These are phyloP conservation scores for Psophocarpus tetragonolobus DNA, from an alignment of 306 rosid species.

Conservation along the genomic window DNA sequence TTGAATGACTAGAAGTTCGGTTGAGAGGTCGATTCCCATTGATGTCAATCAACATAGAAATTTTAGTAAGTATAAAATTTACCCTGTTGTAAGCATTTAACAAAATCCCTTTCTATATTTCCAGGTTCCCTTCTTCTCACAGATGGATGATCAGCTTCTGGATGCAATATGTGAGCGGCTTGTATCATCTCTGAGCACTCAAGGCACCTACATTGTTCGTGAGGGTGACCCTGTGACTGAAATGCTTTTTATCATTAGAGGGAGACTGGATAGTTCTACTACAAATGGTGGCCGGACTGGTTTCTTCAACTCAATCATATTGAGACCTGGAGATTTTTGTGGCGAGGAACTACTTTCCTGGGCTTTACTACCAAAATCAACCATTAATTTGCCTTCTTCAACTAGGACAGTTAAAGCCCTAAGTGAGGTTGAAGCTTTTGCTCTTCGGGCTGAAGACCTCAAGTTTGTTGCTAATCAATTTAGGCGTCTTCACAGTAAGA, in stretches of 20 bases:
- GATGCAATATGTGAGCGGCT: constrained; percentile 97
- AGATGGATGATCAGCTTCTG: constrained; percentile 96
- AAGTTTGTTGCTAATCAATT: constrained; percentile 96
- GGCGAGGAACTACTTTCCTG: constrained; percentile 97
- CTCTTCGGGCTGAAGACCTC: constrained; percentile 91
- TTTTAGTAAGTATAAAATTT: neutral
- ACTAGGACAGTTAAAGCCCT: constrained; percentile 81
- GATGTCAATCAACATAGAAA: neutral
- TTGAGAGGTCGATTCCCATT: constrained; percentile 10
- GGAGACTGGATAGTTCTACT: constrained; percentile 88
- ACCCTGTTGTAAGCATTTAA: constrained; percentile 20
- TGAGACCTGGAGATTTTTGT: constrained; percentile 95
- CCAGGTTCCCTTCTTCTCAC: constrained; percentile 97
- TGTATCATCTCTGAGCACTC: constrained; percentile 90
- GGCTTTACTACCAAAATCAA: constrained; percentile 92
- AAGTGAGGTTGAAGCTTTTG: constrained; percentile 92
- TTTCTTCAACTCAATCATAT: constrained; percentile 84
- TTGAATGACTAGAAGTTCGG: constrained; percentile 1
- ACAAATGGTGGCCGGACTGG: constrained; percentile 95
- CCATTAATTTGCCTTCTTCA: constrained; percentile 83
- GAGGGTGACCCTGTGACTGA: constrained; percentile 96
- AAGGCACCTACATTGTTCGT: constrained; percentile 80
- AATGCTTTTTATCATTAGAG: constrained; percentile 91
- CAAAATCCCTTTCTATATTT: neutral
- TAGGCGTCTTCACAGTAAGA: constrained; percentile 96